Evolutionary conservation across 1,139 yeast genomes (phyloP), one percentile per base, ranked within the genome.

Genomic region (Protomyces inundatus): DNA sequence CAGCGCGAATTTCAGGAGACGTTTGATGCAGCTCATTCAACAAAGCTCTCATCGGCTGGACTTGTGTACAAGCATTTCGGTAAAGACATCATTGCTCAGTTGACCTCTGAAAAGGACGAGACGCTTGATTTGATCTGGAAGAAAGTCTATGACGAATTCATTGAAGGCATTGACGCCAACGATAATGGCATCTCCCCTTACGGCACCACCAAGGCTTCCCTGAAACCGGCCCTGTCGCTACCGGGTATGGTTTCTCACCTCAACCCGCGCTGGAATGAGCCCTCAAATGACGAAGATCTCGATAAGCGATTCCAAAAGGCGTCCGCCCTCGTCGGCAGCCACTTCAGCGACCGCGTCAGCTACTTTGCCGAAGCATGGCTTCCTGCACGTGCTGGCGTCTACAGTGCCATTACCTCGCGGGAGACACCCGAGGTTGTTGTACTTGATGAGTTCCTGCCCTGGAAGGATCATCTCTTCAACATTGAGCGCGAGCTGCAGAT

Each of bases 11-110:
- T 90, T 67, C 81, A 80, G 55, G 88, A 84, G 65, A 82, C 86
- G 1, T 84, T 91, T 68, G 71, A 71, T 1, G 61, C 68, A 6
- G 76, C 79, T 4, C 85, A 82, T 71, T 36, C 52, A 16, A 93
- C 98, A 59, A 91, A 90, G 74, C 81, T 93, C 68, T 87, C 96
- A 14, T 88, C 96, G 65, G 98, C 98, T 14, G 99, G 99, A 33
- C 81, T 93, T 67, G 84, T 93, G 46, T 93, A 87, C 80, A 68
- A 68, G 68, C 98, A 93, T 76, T 93, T 84, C 73, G 98, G 98
- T 68, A 84, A 84, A 71, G 89, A 88, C 59, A 87, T 91, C 66
- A 84, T 93, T 65, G 71, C 77, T 14, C 73, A 77, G 58, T 69
- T 80, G 23, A 71, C 78, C n/a, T 73, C 77, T 12, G 65, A 67